Base-by-base conservation (phyloP, 192 early-diverging fungal genomes). In the Umbelopsis vinacea region DNA sequence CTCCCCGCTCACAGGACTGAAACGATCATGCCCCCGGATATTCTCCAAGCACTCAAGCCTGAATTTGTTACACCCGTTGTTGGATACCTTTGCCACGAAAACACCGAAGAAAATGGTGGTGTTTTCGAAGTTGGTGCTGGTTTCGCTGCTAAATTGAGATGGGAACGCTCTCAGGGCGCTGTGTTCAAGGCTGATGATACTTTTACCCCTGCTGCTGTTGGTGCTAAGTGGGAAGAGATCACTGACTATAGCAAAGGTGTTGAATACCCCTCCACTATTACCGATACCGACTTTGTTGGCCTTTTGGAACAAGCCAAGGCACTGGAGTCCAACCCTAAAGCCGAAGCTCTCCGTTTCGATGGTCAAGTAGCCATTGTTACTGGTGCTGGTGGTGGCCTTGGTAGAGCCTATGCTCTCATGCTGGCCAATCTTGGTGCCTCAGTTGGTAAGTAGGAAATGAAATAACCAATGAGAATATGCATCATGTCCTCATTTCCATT, bases 41-140 rank as follows among this genome's bases (percentile, higher is more conserved):
- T 98, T 75, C 88, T 98, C 66, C 94, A 92, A 66, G 89, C 94
- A 11, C 89, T 99, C 35, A 98, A 97, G 83, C 98, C 98, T 71
- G 96, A 99, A 84, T 96, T 95, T 77, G 93, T 98, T 43, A 91
- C 96, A 24, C 97, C 97, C 5, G 84, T 98, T 60, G 95, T 99
- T 68, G 93, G 83, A n/a, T 97, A 87, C 82, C 90, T 98, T 70
- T 92, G 91, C 71, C 95, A 98, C 78, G 96, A 99, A 73, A 76
- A 78, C 46, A 95, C 87, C 68, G 81, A 79, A 73, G 94, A 93
- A 76, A 94, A 79, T 63, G 96, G 95, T 63, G 88, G 90, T 74
- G 79, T 98, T 70, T 99, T 97, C 81, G 96, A 99, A 87, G 94
- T 97, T 45, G 96, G 98, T 72, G 96, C 94, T 74, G 95, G 96